These are phyloP conservation scores for Candida tetrigidarum DNA, from an alignment of 1,139 yeast genomes.

Conservation along the genomic window DNA sequence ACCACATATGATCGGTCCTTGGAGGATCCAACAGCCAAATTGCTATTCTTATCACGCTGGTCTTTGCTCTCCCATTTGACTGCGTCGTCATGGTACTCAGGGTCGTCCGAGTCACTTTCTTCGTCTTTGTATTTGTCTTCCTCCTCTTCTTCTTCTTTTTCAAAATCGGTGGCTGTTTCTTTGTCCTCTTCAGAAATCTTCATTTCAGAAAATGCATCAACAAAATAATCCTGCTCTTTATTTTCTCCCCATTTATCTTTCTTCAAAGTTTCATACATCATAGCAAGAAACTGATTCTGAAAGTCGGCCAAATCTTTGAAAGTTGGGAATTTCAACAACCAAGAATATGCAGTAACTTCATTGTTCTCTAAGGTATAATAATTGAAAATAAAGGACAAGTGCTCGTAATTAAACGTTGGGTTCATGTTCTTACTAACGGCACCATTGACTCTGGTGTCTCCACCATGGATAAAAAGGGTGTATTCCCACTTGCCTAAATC, in stretches of 20 bases:
- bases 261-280: slow-evolving; percentile 67
- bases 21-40: slow-evolving; percentile 69
- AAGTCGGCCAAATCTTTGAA: slow-evolving; percentile 49
- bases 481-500: slow-evolving; percentile 58
- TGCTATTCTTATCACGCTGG: slow-evolving; percentile 51
- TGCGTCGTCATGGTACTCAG: slow-evolving; percentile 23
- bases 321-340: slow-evolving; percentile 59
- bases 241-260: slow-evolving; percentile 47
- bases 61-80: slow-evolving; percentile 19
- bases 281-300: slow-evolving; percentile 53
- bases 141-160: slow-evolving; percentile 21
- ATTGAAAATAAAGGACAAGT: slow-evolving; percentile 69
- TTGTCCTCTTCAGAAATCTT: slow-evolving; percentile 32
- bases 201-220: slow-evolving; percentile 33
- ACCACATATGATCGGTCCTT: slow-evolving; percentile 79
- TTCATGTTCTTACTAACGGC: slow-evolving; percentile 54
- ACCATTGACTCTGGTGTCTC: slow-evolving; percentile 40
- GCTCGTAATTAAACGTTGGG: slow-evolving; percentile 67
- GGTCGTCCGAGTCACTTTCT: slow-evolving; percentile 12
- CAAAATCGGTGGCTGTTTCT: slow-evolving; percentile 17
- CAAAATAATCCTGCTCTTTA: slow-evolving; percentile 26
- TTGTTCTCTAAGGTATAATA: slow-evolving; percentile 30
- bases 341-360: slow-evolving; percentile 53
- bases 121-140: slow-evolving; percentile 21
- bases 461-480: slow-evolving; percentile 46